These are phyloP conservation scores for Ceraceosorus bombacis DNA, from an alignment of 1,284 basidiomycete genomes.

Conservation along the genomic window DNA sequence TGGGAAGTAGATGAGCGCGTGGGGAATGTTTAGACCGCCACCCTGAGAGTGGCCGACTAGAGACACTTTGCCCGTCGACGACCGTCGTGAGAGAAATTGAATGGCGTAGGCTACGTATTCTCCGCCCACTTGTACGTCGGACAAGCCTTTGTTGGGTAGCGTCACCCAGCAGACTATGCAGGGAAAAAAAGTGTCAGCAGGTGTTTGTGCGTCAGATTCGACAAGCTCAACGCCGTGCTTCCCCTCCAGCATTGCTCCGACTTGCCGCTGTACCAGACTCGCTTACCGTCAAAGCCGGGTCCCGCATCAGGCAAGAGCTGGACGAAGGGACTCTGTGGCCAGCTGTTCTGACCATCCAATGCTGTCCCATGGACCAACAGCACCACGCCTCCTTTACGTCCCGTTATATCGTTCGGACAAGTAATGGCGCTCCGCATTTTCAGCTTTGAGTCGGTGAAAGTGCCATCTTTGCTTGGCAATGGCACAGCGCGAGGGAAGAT, in stretches of 20 bases:
- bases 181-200: too few species aligned
- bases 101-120: constrained; percentile 13
- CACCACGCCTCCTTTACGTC: constrained; percentile 4
- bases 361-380: constrained; percentile 9
- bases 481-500: too few species aligned
- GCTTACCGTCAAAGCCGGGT: constrained; percentile 3
- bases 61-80: constrained; percentile 9
- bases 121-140: constrained; percentile 6
- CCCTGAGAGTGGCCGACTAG: constrained; percentile 9
- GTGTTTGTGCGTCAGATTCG: too few species aligned
- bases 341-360: constrained; percentile 5
- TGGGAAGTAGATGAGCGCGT: not conserved
- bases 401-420: too few species aligned
- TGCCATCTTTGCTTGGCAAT: too few species aligned
- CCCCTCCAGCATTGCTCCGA: too few species aligned
- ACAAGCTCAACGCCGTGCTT: too few species aligned
- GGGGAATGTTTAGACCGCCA: constrained; percentile 10
- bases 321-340: constrained; percentile 3
- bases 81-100: not conserved
- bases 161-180: constrained; percentile 6
- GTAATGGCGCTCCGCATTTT: too few species aligned
- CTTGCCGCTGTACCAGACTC: too few species aligned
- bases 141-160: constrained; percentile 5
- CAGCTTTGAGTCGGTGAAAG: too few species aligned
- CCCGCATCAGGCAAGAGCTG: constrained; percentile 8